Conservation (phyloP, 257 asterid species). For the Solanum etuberosum region DNA sequence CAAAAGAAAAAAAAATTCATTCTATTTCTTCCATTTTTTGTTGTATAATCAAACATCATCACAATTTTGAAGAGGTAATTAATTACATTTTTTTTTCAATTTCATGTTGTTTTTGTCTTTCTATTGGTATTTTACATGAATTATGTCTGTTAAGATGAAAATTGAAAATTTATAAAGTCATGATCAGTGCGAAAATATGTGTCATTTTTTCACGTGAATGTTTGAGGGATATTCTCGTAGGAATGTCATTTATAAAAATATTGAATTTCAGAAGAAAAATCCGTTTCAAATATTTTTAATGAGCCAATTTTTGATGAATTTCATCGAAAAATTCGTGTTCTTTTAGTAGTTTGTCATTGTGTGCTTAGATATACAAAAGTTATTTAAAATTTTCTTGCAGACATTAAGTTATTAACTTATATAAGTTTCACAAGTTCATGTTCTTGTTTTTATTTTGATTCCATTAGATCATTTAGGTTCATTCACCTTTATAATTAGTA, state of each 20-base stretch:
- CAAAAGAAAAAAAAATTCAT: not conserved
- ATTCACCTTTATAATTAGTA: not conserved
- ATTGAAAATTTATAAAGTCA: not conserved
- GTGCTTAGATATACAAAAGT: not conserved
- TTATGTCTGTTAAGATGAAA: not conserved
- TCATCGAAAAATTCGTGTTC: not conserved
- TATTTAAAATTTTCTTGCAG: not conserved
- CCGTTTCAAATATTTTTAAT: not conserved
- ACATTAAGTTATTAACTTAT: not conserved
- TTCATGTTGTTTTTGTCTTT: not conserved
- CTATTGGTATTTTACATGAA: not conserved
- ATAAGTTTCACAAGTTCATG: not conserved
- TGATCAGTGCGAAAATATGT: no score
- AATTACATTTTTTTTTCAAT: not conserved
- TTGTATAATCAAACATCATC: not conserved
- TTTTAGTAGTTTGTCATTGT: not conserved
- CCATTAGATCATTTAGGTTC: not conserved
- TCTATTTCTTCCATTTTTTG: not conserved
- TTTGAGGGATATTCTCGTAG: not conserved
- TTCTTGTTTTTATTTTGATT: not conserved
- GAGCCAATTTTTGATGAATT: not conserved
- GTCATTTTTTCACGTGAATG: no score
- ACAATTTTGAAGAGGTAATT: not conserved
- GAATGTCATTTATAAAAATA: not conserved
- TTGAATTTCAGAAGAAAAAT: not conserved